Conservation (phyloP, 169 alveolate genomes). For the Plasmodium reichenowi region DNA sequence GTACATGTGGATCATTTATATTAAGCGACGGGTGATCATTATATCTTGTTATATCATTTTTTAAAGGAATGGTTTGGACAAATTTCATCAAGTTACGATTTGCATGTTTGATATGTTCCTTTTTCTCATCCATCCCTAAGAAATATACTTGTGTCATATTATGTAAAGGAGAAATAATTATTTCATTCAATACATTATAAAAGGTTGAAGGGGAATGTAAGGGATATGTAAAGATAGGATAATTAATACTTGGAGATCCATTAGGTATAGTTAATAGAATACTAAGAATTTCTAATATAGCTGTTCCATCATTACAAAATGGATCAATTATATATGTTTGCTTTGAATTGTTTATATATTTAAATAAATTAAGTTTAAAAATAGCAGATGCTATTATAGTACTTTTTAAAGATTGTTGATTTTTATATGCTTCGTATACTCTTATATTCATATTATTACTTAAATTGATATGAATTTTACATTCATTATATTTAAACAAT, state of each 20-base stretch:
- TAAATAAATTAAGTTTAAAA: constrained; percentile 29
- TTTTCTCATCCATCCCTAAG: constrained; percentile 49
- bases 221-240: constrained; percentile 62
- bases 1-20: neutral
- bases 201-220: constrained; percentile 60
- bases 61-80: constrained; percentile 27
- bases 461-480: constrained; percentile 44
- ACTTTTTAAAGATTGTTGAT: constrained; percentile 45
- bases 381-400: constrained; percentile 59
- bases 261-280: constrained; percentile 39
- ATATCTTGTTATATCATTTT: no score
- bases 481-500: constrained; percentile 60
- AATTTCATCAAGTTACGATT: constrained; percentile 27
- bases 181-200: constrained; percentile 54
- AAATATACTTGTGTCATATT: constrained; percentile 27
- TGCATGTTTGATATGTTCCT: constrained; percentile 26
- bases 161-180: constrained; percentile 7
- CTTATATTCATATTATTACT: constrained; percentile 65
- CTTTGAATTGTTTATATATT: constrained; percentile 34
- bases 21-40: neutral
- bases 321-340: constrained; percentile 48
- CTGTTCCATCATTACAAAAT: constrained; percentile 71
- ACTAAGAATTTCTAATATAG: constrained; percentile 18
- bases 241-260: constrained; percentile 71
- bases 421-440: constrained; percentile 34